Base-by-base conservation (phyloP, 164 flowering plant species). In the Liquidambar formosana region DNA sequence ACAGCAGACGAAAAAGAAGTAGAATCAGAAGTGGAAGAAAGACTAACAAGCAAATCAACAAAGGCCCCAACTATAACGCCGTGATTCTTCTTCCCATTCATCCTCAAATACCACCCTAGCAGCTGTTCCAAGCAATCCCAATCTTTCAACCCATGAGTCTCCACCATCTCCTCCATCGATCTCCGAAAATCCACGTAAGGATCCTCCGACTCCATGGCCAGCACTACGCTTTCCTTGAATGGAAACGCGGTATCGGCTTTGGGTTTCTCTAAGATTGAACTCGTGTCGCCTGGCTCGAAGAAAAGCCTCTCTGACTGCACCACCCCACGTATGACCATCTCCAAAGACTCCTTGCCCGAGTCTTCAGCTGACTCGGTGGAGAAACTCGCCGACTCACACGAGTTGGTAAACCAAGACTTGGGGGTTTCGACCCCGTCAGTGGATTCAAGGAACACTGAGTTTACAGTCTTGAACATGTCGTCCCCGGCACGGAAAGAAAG, bases 161-260 rank as follows among this genome's bases (percentile, higher is more conserved):
- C 80, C 73, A 83, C 82, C 89, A 86, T 83, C 71, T 86, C 89
- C 75, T 80, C 84, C 87, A 86, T 86, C 5, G 89, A 86, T 19
- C 54, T 53, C 47, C 73, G 58, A 71, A 86, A 86, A 53, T 86
- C 89, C 9, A 8, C 61, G 44, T 75, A 83, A 0, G 89, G 89
- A 62, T 86, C 78, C 14, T 70, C 79, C 1, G 85, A 80, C n/a
- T 86, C 89, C 81, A 86, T 77, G 0, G 79, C 82, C 67, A 82
- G 26, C 10, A 67, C 68, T 48, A 76, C 73, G 45, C 80, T 78
- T 10, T 76, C 84, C 41, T 78, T 68, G 23, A 76, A 76, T 1
- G 77, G 75, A 14, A 61, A 45, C 9, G 51, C 16, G 10, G 18
- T 26, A n/a, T n/a, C n/a, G 52, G 63, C 43, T 22, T 69, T 67